Percentiles rank a stretch among this genome's conserved stretches.
These are phyloP conservation scores for Alternaria incomplexa DNA, from an alignment of 2,329 filamentous ascomycete genomes.

Conservation along the genomic window DNA sequence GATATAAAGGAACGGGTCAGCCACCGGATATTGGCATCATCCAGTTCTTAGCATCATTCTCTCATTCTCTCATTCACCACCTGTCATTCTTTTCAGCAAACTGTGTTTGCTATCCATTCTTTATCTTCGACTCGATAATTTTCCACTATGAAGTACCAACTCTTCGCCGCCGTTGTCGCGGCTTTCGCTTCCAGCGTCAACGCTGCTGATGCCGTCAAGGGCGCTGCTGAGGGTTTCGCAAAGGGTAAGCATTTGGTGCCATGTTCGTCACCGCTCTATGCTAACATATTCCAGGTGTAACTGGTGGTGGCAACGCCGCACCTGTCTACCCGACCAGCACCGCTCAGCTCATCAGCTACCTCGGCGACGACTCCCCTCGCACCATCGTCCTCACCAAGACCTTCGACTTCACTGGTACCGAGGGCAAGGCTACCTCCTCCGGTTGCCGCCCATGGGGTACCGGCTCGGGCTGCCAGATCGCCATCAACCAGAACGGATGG, in stretches of 20 bases:
- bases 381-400: constrained; percentile 64
- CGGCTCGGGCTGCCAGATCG: constrained; percentile 63
- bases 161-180: constrained; percentile 22
- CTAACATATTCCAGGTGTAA: constrained; percentile 19
- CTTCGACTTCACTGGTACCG: constrained; percentile 62
- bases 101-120: constrained; percentile 30
- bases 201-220: constrained; percentile 32
- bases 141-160: constrained; percentile 26
- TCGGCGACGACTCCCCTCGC: constrained; percentile 60
- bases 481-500: constrained; percentile 66
- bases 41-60: constrained; percentile 17
- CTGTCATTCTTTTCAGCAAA: constrained; percentile 16
- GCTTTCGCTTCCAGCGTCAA: constrained; percentile 25
- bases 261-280: no score
- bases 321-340: constrained; percentile 32
- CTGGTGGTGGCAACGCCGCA: constrained; percentile 28
- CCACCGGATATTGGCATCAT: neutral
- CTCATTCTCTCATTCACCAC: constrained; percentile 3
- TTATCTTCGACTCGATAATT: constrained; percentile 11
- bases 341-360: constrained; percentile 64
- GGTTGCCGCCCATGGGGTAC: constrained; percentile 62
- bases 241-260: constrained; percentile 18
- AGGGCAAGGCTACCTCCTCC: constrained; percentile 59
- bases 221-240: constrained; percentile 34
- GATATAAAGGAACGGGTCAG: constrained; percentile 18